Evolutionary conservation across 2,329 filamentous ascomycete genomes (phyloP).

Genomic region (Ceratocystis papillata): DNA sequence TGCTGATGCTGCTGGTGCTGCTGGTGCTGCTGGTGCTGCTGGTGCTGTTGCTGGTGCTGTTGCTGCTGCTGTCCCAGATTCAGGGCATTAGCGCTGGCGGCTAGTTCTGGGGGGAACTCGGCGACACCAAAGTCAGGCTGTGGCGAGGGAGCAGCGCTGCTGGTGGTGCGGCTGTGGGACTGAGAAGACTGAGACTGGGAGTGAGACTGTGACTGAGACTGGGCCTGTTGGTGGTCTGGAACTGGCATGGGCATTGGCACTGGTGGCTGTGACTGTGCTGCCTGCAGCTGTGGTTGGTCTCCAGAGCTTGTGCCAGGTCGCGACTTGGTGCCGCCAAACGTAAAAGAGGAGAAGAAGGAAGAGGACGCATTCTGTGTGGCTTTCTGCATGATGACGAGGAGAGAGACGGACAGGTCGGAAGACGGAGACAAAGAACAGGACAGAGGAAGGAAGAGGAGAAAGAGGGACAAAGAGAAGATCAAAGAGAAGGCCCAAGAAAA

Average conservation of each 20-base stretch:
- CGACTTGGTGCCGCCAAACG: conserved; percentile 29
- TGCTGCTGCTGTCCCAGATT: conserved; percentile 16
- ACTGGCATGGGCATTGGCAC: background rate
- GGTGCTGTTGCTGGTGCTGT: background rate
- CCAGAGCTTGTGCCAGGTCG: conserved; percentile 34
- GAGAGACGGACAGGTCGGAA: background rate
- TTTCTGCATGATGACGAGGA: conserved; percentile 21
- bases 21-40: background rate
- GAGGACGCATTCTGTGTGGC: conserved; percentile 31
- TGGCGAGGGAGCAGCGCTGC: conserved; percentile 21
- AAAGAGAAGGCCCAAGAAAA: too few species aligned
- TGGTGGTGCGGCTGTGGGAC: conserved; percentile 24
- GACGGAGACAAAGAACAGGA: background rate
- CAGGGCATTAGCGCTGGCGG: conserved; percentile 20
- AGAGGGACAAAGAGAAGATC: too few species aligned
- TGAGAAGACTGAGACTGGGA: conserved; percentile 19
- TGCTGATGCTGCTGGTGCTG: background rate
- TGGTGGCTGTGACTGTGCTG: conserved; percentile 1
- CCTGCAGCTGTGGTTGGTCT: conserved; percentile 21
- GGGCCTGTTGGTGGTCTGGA: background rate
- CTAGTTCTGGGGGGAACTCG: conserved; percentile 23
- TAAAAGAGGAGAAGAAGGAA: conserved; percentile 32
- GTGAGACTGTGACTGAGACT: conserved; percentile 14
- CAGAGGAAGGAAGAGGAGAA: background rate
- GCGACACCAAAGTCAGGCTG: conserved; percentile 22